These are phyloP conservation scores for Boletus sp. DNA, from an alignment of 768 basidiomycete species.

Conservation along the genomic window DNA sequence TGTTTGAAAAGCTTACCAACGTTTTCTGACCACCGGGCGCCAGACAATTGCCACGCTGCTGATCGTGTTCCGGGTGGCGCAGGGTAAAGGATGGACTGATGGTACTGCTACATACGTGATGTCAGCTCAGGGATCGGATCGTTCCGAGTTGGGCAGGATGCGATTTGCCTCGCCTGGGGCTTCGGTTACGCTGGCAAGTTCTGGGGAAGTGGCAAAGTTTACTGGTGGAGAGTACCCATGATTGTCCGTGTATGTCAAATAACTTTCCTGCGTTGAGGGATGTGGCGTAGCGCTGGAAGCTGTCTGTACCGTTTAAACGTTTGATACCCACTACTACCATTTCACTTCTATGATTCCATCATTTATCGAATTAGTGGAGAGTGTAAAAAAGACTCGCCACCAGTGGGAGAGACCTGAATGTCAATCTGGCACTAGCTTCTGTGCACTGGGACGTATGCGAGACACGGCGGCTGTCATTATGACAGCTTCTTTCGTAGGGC, in stretches of 20 bases:
- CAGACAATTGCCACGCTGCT: neutral
- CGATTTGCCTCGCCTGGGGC: neutral
- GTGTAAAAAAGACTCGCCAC: neutral
- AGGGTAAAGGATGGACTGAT: neutral
- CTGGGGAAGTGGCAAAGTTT: neutral
- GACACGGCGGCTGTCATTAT: neutral
- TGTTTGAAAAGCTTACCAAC: neutral
- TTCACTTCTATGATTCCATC: too few relatives aligned
- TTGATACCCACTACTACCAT: too few relatives aligned
- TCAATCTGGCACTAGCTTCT: neutral
- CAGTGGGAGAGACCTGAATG: neutral
- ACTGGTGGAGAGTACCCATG: neutral
- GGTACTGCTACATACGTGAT: neutral
- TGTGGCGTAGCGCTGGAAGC: neutral
- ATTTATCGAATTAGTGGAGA: neutral
- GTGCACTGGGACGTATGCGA: neutral
- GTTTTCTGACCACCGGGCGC: neutral
- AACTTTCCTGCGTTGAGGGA: neutral
- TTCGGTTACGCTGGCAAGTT: neutral
- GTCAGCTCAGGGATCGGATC: neutral
- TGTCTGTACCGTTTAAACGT: too few relatives aligned
- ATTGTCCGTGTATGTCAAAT: neutral
- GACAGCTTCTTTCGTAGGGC: too few relatives aligned
- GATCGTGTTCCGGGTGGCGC: neutral
- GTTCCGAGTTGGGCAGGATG: too few relatives aligned